Base-by-base conservation (phyloP, 2,329 filamentous ascomycete genomes). In the Coniella vitis region DNA sequence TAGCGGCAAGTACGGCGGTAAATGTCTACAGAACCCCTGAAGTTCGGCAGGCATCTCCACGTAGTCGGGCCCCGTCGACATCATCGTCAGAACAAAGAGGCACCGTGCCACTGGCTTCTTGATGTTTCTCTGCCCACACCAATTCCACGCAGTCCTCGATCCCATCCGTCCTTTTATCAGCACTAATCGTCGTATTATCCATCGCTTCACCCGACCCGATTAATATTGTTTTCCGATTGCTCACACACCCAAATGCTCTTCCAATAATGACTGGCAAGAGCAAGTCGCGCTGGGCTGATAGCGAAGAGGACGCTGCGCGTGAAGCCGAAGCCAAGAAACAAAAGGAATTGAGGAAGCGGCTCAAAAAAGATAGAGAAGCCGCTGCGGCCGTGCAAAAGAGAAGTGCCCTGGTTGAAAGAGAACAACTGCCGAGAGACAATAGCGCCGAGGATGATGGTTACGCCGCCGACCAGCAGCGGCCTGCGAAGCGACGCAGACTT, bases 311-410 rank as follows among this genome's bases (percentile, higher is more conserved):
- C 63, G 81, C 81, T 19, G 86, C 81, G 38, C 75, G 84, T 37
- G 83, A 87, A 52, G 82, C 83, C 17, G 81, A 83, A 61, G 75
- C 82, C 48, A 91, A 86, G 67, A 78, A 75, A 54, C 87, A 93
- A 63, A 96, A 91, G 69, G 89, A 95, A 67, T 86, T 90, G 60
- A 95, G 93, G 75, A 89, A 86, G 68, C 83, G 86, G 43, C 71
- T 81, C 44, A 96, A 93, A 66, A 84, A 83, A 22, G 86, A 90
- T 62, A 94, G 90, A 66, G 45, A 47, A 9, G 36, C 48, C 19
- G 37, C 42, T n/a, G 85, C 87, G 57, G 81, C 50, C 79, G 79
- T 60, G 74, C 79, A 32, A 81, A 87, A 55, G 77, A 71, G 53
- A 35, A 41, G 9, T 25, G 16, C 46, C 29, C 17, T 31, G 49